Evolutionary conservation across 1,139 yeast genomes (phyloP).

Genomic region (Yamadazyma dendronema): DNA sequence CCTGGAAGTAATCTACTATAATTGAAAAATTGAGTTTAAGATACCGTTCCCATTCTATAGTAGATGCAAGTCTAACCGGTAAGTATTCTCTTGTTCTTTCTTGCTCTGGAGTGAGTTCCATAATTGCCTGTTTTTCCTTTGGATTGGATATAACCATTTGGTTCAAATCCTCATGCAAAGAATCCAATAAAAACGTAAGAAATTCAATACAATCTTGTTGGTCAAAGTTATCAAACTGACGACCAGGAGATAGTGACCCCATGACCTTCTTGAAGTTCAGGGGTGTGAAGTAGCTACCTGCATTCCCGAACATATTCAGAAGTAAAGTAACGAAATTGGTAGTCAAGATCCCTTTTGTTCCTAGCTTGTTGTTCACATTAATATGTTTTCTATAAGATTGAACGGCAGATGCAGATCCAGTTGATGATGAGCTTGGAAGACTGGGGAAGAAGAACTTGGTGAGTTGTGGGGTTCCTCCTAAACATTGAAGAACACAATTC

Average conservation of each 20-base stretch:
- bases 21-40: conserved; percentile 81
- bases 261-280: conserved; percentile 57
- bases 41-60: conserved; percentile 94
- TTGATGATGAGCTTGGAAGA: conserved; percentile 15
- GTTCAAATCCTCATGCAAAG: conserved; percentile 85
- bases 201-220: conserved; percentile 97
- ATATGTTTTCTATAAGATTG: conserved; percentile 66
- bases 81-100: conserved; percentile 71
- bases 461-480: conserved; percentile 48
- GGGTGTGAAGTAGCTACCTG: conserved; percentile 53
- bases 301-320: conserved; percentile 54
- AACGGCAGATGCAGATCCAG: conserved; percentile 21
- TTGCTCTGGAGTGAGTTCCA: conserved; percentile 66
- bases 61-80: conserved; percentile 81
- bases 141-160: conserved; percentile 43
- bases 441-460: conserved; percentile 41
- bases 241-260: conserved; percentile 65
- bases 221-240: conserved; percentile 64
- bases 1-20: conserved; percentile 84
- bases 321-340: conserved; percentile 67
- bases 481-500: conserved; percentile 87
- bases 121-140: conserved; percentile 38
- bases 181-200: conserved; percentile 77
- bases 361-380: conserved; percentile 71
- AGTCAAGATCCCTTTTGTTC: conserved; percentile 82